Evolutionary conservation across 306 rosid species (phyloP).

Genomic region (Quercus agrifolia): DNA sequence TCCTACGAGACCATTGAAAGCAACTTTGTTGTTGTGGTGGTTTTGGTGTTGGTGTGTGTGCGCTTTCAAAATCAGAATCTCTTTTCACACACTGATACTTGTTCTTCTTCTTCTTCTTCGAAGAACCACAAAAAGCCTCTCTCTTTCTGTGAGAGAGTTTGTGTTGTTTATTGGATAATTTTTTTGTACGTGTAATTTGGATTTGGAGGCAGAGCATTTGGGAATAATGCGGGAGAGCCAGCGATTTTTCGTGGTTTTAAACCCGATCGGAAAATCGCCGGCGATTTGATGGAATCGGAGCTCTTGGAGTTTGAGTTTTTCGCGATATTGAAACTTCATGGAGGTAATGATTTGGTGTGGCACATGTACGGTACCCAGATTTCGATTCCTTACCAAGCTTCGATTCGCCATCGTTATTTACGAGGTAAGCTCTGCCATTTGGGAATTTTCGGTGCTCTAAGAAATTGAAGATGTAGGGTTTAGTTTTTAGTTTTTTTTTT

Average conservation of each 20-base stretch:
- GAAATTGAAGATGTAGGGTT: conserved; percentile 31
- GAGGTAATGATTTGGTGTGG: conserved; percentile 56
- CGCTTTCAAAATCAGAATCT: too few species aligned
- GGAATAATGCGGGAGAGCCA: conserved; percentile 58
- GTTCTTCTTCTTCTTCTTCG: too few species aligned
- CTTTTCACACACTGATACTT: too few species aligned
- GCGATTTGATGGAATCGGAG: conserved; percentile 72
- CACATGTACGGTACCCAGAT: conserved; percentile 44
- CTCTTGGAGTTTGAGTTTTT: conserved; percentile 25
- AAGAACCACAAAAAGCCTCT: too few species aligned
- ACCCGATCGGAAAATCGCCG: conserved; percentile 56
- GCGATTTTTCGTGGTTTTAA: conserved; percentile 37
- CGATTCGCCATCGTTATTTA: conserved; percentile 43
- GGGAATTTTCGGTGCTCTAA: not conserved
- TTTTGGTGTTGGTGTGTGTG: too few species aligned
- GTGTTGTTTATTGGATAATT: too few species aligned
- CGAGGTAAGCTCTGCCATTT: conserved; percentile 50
- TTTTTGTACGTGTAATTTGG: not conserved
- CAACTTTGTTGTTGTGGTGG: too few species aligned
- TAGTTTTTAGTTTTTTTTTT: not conserved
- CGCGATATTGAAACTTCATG: conserved; percentile 33
- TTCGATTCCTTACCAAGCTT: conserved; percentile 49
- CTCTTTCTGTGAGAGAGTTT: too few species aligned
- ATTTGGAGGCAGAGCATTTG: not conserved
- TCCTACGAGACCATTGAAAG: too few species aligned